These are phyloP conservation scores for Trichoderma atrobrunneum DNA, from an alignment of 2,329 filamentous ascomycete species.

Conservation along the genomic window DNA sequence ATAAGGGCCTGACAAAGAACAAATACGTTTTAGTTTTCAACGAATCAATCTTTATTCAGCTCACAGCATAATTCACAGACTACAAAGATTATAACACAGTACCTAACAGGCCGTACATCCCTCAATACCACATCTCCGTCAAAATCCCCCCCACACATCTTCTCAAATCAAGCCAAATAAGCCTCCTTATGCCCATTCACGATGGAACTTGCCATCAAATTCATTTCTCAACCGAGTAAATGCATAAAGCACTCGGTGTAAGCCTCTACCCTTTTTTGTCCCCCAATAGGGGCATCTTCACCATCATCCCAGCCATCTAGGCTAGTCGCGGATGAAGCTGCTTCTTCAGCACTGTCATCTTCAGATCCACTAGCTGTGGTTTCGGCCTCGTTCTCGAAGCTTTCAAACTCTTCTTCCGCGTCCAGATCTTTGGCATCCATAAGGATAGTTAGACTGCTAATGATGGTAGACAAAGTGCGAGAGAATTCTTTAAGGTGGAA, in stretches of 20 bases:
- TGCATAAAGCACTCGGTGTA: constrained; percentile 57
- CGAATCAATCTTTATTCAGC: background rate
- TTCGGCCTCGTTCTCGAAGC: constrained; percentile 25
- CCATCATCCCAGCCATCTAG: constrained; percentile 20
- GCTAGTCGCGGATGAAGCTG: background rate
- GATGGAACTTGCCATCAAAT: constrained; percentile 63
- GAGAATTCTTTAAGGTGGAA: constrained; percentile 63
- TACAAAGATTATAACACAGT: background rate
- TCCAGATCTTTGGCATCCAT: constrained; percentile 37
- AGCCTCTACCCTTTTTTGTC: constrained; percentile 42
- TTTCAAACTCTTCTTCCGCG: constrained; percentile 38
- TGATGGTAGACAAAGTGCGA: constrained; percentile 65
- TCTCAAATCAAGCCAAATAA: background rate
- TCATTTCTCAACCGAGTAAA: constrained; percentile 56
- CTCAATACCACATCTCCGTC: background rate
- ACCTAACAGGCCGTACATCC: background rate
- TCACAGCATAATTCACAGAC: background rate
- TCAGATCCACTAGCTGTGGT: background rate
- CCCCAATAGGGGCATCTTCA: background rate
- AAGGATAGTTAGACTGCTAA: constrained; percentile 60
- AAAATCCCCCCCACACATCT: background rate
- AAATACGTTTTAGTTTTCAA: background rate
- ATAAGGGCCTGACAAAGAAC: background rate
- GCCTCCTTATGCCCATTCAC: constrained; percentile 48
- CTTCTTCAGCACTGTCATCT: constrained; percentile 23